phyloP scores from a whole-genome alignment of 75 land plant genomes.

The Sequoiadendron giganteum region DNA sequence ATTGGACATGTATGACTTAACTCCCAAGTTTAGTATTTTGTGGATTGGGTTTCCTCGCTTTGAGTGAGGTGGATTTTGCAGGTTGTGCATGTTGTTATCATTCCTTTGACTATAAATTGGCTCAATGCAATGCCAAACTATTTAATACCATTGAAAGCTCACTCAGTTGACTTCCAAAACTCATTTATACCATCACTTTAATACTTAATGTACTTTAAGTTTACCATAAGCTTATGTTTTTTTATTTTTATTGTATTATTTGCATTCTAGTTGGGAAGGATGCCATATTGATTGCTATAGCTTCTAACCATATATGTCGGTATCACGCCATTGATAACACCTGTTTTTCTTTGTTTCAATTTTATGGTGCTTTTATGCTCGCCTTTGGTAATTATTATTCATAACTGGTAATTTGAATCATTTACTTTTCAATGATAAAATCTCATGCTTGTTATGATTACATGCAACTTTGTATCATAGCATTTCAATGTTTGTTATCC shows the following conservation, averaged over 20 bases:
- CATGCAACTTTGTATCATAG: too few relatives aligned
- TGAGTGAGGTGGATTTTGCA: not conserved
- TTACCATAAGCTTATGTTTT: not conserved
- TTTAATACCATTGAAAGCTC: not conserved
- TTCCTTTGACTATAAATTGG: not conserved
- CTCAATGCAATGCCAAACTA: not conserved
- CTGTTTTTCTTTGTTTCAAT: not conserved
- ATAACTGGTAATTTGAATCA: not conserved
- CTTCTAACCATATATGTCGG: not conserved
- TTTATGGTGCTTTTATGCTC: not conserved
- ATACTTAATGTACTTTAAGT: not conserved
- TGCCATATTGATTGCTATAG: not conserved
- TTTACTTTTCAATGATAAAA: not conserved
- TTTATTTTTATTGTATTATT: not conserved
- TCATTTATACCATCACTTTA: not conserved
- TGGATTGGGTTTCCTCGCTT: not conserved
- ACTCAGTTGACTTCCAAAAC: not conserved
- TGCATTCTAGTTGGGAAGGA: not conserved
- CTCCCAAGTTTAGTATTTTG: not conserved
- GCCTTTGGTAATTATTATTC: not conserved
- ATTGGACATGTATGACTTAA: not conserved
- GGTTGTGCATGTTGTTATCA: not conserved
- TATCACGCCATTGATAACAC: not conserved
- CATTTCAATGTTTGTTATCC: not conserved
- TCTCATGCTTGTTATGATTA: not conserved